phyloP scores from a whole-genome alignment of 2,329 filamentous ascomycete species.

The Microsporum canis region DNA sequence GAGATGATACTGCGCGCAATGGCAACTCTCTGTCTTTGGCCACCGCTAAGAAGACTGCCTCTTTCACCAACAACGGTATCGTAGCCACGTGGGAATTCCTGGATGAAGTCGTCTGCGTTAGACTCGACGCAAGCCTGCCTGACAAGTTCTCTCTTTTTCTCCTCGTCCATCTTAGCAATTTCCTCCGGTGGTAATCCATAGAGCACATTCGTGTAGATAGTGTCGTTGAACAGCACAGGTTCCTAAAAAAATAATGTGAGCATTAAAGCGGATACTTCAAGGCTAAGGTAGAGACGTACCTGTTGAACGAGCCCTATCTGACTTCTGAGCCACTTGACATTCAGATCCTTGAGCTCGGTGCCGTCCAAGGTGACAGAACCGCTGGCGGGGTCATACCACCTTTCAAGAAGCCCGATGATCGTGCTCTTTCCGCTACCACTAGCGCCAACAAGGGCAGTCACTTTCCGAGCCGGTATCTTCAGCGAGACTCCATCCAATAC shows the following conservation, averaged over 20 bases:
- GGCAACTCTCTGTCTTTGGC: slow-evolving; percentile 83
- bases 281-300: slow-evolving; percentile 3
- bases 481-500: slow-evolving; percentile 37
- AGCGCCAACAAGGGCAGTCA: slow-evolving; percentile 48
- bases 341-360: slow-evolving; percentile 38
- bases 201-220: slow-evolving; percentile 68
- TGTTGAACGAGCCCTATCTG: slow-evolving; percentile 42
- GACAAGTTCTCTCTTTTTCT: slow-evolving; percentile 55
- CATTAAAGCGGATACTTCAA: background rate
- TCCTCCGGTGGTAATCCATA: slow-evolving; percentile 69
- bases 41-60: slow-evolving; percentile 73
- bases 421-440: slow-evolving; percentile 50
- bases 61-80: slow-evolving; percentile 79
- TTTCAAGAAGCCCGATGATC: slow-evolving; percentile 43
- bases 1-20: slow-evolving; percentile 75
- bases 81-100: slow-evolving; percentile 64
- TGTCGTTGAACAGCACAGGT: slow-evolving; percentile 68
- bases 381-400: slow-evolving; percentile 47
- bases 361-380: slow-evolving; percentile 42
- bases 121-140: slow-evolving; percentile 65
- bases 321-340: slow-evolving; percentile 34
- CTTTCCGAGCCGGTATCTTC: slow-evolving; percentile 37
- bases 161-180: slow-evolving; percentile 51
- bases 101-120: slow-evolving; percentile 82
- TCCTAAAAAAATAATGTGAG: slow-evolving; percentile 47